Evolutionary conservation across 768 basidiomycete genomes (phyloP).

Genomic region (Agaricus blazei): DNA sequence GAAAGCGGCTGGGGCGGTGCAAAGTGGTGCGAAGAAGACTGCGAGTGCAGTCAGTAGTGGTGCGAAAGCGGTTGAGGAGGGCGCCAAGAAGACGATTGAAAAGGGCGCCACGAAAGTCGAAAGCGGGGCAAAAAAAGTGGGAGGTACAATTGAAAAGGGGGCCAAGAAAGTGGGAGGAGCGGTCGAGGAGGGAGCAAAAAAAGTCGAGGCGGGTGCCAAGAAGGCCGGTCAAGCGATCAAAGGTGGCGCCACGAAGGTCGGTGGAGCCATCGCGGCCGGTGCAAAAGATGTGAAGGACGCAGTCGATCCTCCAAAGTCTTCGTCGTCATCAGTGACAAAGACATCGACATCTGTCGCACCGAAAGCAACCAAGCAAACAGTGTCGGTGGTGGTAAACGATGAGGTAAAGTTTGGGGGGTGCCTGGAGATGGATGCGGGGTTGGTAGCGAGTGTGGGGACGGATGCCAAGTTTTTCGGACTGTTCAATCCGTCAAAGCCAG

Average conservation of each 20-base stretch:
- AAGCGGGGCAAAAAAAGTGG: too few relatives aligned
- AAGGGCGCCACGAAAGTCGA: too few relatives aligned
- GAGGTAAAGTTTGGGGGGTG: slow-evolving; percentile 22
- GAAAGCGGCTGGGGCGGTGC: too few relatives aligned
- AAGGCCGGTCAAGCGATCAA: slow-evolving; percentile 9
- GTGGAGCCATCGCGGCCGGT: too few relatives aligned
- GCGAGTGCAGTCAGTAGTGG: too few relatives aligned
- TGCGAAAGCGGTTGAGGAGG: too few relatives aligned
- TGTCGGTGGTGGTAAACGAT: not conserved
- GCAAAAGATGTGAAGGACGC: not conserved
- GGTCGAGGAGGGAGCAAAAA: not conserved
- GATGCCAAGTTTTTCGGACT: slow-evolving; percentile 34
- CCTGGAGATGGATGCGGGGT: slow-evolving; percentile 25
- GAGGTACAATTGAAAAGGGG: not conserved
- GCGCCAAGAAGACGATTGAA: not conserved
- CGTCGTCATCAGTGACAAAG: too few relatives aligned
- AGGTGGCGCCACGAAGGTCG: not conserved
- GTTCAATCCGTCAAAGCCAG: slow-evolving; percentile 26
- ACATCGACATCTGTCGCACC: too few relatives aligned
- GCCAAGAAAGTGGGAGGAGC: not conserved
- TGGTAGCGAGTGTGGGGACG: slow-evolving; percentile 36
- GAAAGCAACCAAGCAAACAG: not conserved
- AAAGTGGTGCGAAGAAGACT: too few relatives aligned
- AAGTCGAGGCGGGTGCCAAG: slow-evolving; percentile 28
- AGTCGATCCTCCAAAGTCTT: too few relatives aligned